Conservation (phyloP, 164 flowering plant species). For the Vitis vinifera region ASM3070453v1 NC_081814.1:13126501-13127000, state of each 20-base stretch:
- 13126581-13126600: not conserved
- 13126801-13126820: conserved; percentile 86
- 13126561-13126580: too few relatives aligned
- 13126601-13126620: not conserved
- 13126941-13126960: too few relatives aligned
- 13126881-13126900: not conserved
- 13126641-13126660: not conserved
- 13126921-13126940: not conserved
- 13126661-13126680: conserved; percentile 66
- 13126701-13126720: conserved; percentile 97
- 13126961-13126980: too few relatives aligned
- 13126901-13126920: not conserved
- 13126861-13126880: not conserved
- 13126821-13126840: conserved; percentile 94
- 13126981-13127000: too few relatives aligned
- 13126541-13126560: too few relatives aligned
- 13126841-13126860: conserved; percentile 82
- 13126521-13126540: too few relatives aligned
- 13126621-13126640: conserved; percentile 1
- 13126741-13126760: conserved; percentile 95
- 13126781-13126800: conserved; percentile 82
- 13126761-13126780: conserved; percentile 85
- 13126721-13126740: conserved; percentile 97
- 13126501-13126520: too few relatives aligned
- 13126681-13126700: conserved; percentile 92